Base-by-base conservation (phyloP, 2,329 filamentous ascomycete genomes). In the Neonectria neomacrospora region DNA sequence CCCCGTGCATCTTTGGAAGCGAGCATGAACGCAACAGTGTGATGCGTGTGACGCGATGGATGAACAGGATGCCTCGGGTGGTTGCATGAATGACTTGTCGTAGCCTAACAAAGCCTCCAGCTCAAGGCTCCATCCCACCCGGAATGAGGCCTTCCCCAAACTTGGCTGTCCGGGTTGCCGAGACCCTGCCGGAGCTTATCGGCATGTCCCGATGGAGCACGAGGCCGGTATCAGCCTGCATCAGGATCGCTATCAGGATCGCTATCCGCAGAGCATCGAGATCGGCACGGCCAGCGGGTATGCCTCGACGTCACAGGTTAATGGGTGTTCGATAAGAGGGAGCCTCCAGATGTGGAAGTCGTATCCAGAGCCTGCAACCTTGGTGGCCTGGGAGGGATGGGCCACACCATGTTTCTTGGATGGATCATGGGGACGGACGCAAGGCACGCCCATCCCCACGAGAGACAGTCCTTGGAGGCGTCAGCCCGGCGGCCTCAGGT, bases 111-210 rank as follows among this genome's bases (percentile, higher is more conserved):
- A 32, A 32, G 28, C 28, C 28, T 32, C 30, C 30, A 32, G 30
- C 30, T 32, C 30, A 10, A 32, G 30, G 30, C 30, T 37, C 16
- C 42, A 23, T 44, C 23, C 45, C 45, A 30, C 26, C 26, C 26
- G 5, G 10, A 48, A 18, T 20, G 28, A 50, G 47, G 47, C 26
- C 44, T 22, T 47, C 23, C 11, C 14, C 44, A 20, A 45, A 45
- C 41, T 20, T 20, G 20, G 42, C 4, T 54, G 26, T 52, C 58
- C 61, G 58, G 26, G 32, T 57, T 37, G 60, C 62, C 58, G 58
- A 68, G 54, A 60, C n/a, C 32, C 44, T 28, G 59, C 51, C 55
- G 69, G 47, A 55, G 42, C 61, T 67, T 58, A 64, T 65, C 67
- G 58, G 67, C 34, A 59, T 59, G 47, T 50, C 53, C 45, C 23